These are phyloP conservation scores for Arachis hypogaea DNA, from an alignment of 306 rosid genomes.

Conservation along the genomic window DNA sequence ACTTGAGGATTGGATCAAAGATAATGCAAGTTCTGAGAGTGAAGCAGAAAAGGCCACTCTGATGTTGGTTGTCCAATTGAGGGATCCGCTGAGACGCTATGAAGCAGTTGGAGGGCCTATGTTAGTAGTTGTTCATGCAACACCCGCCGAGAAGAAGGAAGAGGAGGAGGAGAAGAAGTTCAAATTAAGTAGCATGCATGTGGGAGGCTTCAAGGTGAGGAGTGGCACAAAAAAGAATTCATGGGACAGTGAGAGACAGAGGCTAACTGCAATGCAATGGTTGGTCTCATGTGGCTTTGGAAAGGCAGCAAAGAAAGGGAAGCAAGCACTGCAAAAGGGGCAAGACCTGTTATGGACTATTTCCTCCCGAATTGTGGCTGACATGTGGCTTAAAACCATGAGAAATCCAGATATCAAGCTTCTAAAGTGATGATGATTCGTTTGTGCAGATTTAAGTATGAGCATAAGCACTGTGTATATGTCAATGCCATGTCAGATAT, in stretches of 20 bases:
- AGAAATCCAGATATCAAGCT: slow-evolving; percentile 91
- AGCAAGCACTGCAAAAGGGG: slow-evolving; percentile 48
- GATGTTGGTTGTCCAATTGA: slow-evolving; percentile 63
- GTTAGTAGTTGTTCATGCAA: slow-evolving; percentile 64
- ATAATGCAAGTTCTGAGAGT: slow-evolving; percentile 32
- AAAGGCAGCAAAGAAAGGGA: slow-evolving; percentile 76
- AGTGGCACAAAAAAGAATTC: slow-evolving; percentile 53
- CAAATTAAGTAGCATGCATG: slow-evolving; percentile 68
- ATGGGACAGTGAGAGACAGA: slow-evolving; percentile 80
- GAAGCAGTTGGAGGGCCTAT: slow-evolving; percentile 91
- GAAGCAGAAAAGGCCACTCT: slow-evolving; percentile 50
- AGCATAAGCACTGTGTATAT: slow-evolving; percentile 27
- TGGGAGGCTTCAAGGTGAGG: slow-evolving; percentile 80
- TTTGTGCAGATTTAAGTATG: slow-evolving; percentile 22
- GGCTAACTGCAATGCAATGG: slow-evolving; percentile 93
- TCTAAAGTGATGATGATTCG: slow-evolving; percentile 31
- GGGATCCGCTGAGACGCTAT: slow-evolving; percentile 78
- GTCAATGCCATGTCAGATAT: slow-evolving; percentile 25
- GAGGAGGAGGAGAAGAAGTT: slow-evolving; percentile 55
- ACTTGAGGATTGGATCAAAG: slow-evolving; percentile 71
- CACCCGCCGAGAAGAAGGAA: slow-evolving; percentile 26
- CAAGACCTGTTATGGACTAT: slow-evolving; percentile 87
- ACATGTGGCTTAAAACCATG: slow-evolving; percentile 94
- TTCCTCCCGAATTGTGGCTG: slow-evolving; percentile 86
- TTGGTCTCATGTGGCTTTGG: slow-evolving; percentile 77